phyloP scores from a whole-genome alignment of 306 rosid species.

The Comarum palustre region DNA sequence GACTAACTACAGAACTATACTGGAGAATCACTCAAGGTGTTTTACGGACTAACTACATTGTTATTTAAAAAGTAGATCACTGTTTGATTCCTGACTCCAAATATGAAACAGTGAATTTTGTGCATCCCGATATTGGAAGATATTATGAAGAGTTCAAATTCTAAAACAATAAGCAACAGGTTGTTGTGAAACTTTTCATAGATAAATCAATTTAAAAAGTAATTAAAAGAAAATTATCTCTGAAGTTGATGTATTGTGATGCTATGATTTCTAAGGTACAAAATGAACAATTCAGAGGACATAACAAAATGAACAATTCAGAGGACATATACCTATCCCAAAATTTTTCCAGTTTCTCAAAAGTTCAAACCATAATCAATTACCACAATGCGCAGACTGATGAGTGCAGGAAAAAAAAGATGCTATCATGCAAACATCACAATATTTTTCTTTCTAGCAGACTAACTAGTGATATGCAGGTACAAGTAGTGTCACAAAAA shows the following conservation, averaged over 20 bases:
- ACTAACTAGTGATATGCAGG: neutral
- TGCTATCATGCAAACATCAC: neutral
- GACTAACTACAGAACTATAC: neutral
- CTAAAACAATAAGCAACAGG: neutral
- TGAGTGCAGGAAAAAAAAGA: neutral
- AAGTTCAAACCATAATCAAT: neutral
- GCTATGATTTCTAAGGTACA: neutral
- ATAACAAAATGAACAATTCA: too few relatives aligned
- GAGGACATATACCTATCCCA: neutral
- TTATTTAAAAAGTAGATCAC: neutral
- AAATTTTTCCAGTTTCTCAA: neutral
- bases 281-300: neutral
- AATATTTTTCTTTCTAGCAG: conserved; percentile 1
- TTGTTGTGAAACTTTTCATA: neutral
- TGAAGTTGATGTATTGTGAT: neutral
- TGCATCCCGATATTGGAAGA: neutral
- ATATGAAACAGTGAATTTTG: neutral
- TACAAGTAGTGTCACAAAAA: conserved; percentile 16
- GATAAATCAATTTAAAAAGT: neutral
- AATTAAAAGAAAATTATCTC: neutral
- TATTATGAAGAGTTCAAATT: neutral
- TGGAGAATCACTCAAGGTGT: neutral
- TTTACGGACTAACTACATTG: neutral
- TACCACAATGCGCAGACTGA: neutral
- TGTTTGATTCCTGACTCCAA: neutral